These are phyloP conservation scores for Boletus fagicola DNA, from an alignment of 768 basidiomycete species.

Conservation along the genomic window DNA sequence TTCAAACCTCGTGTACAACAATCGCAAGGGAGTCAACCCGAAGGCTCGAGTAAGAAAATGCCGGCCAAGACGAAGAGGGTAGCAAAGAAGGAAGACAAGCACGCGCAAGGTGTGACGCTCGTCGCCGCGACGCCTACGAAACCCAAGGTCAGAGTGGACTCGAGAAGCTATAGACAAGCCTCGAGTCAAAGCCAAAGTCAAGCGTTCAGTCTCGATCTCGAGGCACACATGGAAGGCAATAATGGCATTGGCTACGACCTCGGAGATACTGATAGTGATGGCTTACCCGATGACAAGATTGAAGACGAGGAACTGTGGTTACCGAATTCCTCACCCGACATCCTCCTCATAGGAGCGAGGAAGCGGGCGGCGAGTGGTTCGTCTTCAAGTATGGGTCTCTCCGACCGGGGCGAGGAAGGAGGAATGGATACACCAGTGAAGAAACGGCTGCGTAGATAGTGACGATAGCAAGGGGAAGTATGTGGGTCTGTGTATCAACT, in stretches of 20 bases:
- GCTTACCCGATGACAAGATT: constrained; percentile 6
- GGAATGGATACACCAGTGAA: constrained; percentile 23
- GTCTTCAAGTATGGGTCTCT: constrained; percentile 25
- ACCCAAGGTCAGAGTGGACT: constrained; percentile 18
- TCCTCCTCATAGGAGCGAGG: constrained; percentile 33
- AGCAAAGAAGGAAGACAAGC: constrained; percentile 5
- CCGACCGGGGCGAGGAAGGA: constrained; percentile 16
- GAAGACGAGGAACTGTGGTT: constrained; percentile 43
- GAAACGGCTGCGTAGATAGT: constrained; percentile 25
- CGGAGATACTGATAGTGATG: constrained; percentile 8
- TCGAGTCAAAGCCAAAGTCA: constrained; percentile 11
- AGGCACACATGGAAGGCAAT: background rate
- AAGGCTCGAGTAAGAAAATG: constrained; percentile 17
- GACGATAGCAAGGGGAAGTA: background rate
- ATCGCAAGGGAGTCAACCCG: constrained; percentile 14
- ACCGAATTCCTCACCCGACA: constrained; percentile 41
- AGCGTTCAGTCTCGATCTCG: constrained; percentile 4
- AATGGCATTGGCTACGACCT: background rate
- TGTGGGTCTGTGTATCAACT: constrained; percentile 5
- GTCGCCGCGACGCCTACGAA: constrained; percentile 59
- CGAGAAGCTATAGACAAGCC: constrained; percentile 5
- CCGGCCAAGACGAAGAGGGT: constrained; percentile 9
- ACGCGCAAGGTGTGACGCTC: constrained; percentile 33
- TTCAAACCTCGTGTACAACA: constrained; percentile 49
- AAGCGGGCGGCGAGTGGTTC: constrained; percentile 28